A percentile compares a stretch with the other conserved stretches of the same genome.
These are phyloP conservation scores for Sclerotinia borealis DNA, from an alignment of 2,329 filamentous ascomycete genomes.

Conservation along the genomic window DNA sequence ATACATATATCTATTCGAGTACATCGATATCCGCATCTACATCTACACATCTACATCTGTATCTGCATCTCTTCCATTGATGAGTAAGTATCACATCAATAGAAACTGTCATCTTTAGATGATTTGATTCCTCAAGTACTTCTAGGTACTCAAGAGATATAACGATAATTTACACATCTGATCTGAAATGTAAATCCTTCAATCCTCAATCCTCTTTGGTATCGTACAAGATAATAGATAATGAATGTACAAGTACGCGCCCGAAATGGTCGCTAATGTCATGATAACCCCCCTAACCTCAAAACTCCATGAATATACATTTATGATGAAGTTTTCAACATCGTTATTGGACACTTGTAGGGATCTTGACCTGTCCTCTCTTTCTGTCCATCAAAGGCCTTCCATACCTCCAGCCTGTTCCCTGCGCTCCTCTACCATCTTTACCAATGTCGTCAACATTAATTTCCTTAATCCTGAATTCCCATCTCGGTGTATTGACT, in stretches of 20 bases:
- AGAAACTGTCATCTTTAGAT: background rate
- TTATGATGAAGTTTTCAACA: conserved; percentile 5
- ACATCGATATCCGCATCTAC: no score
- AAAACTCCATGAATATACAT: conserved; percentile 11
- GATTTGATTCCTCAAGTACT: background rate
- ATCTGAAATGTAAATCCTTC: background rate
- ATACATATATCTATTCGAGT: no score
- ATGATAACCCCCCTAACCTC: background rate
- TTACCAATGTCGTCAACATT: conserved; percentile 51
- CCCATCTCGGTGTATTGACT: conserved; percentile 45
- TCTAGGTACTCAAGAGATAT: background rate
- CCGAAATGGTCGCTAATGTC: conserved; percentile 7
- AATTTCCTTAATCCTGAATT: conserved; percentile 57
- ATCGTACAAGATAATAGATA: conserved; percentile 8
- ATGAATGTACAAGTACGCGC: background rate
- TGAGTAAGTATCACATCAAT: background rate
- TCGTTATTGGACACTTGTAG: conserved; percentile 45
- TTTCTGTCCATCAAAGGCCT: conserved; percentile 56
- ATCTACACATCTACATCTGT: background rate
- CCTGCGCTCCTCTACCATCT: conserved; percentile 45
- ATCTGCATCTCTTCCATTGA: background rate
- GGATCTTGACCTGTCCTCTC: conserved; percentile 61
- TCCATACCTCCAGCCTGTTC: conserved; percentile 58
- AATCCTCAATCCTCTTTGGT: background rate
- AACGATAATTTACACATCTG: background rate